Percentiles rank a stretch among this genome's conserved stretches.
These are phyloP conservation scores for Anthoceros angustus DNA, from an alignment of 225 moss, liverwort and hornwort species.

Conservation along the genomic window DNA sequence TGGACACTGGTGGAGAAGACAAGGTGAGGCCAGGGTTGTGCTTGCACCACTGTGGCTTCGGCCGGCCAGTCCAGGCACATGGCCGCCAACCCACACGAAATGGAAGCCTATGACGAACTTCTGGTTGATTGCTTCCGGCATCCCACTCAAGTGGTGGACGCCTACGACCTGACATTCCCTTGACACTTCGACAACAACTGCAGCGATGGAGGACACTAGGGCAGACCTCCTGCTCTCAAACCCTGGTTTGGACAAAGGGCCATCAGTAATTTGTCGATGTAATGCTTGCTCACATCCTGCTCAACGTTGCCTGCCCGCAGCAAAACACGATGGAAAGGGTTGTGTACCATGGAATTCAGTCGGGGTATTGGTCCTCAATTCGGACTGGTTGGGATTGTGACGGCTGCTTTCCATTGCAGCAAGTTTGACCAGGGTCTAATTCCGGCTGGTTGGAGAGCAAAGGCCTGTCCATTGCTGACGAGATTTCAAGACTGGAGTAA, in stretches of 20 bases:
- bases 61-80: slow-evolving; percentile 16
- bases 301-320: slow-evolving; percentile 23
- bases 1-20: slow-evolving; percentile 9
- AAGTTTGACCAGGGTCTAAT: no score
- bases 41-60: slow-evolving; percentile 25
- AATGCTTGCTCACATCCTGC: slow-evolving; percentile 26
- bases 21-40: slow-evolving; percentile 16
- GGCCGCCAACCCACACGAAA: slow-evolving; percentile 25
- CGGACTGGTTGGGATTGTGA: no score
- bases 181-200: slow-evolving; percentile 24
- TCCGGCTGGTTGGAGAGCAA: no score
- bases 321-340: no score
- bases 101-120: slow-evolving; percentile 29
- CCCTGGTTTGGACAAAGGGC: no score
- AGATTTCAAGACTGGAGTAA: no score
- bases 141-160: slow-evolving; percentile 17
- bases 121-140: slow-evolving; percentile 17
- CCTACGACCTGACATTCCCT: no score
- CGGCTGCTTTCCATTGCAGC: no score
- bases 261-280: slow-evolving; percentile 31
- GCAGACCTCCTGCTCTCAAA: slow-evolving; percentile 16
- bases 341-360: no score
- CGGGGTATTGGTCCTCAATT: no score
- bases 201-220: slow-evolving; percentile 36
- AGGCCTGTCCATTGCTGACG: no score